A percentile compares a stretch with the other conserved stretches of the same genome.
Conservation (phyloP, 176 grass and related monocot genomes). For the Echinochloa phyllopogon region DNA sequence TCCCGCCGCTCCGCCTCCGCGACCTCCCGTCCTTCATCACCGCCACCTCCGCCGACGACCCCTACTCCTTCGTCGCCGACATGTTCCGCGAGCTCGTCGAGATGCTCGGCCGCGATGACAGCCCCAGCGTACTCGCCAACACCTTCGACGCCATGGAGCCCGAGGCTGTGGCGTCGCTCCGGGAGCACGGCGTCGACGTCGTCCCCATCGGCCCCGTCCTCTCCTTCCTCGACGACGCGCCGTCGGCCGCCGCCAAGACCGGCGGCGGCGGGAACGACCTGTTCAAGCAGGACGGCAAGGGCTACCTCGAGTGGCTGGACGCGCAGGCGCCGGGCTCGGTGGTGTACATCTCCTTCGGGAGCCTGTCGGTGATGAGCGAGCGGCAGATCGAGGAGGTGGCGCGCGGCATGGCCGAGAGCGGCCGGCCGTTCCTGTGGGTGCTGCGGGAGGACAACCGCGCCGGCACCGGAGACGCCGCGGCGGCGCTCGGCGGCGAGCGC, state of each 20-base stretch:
- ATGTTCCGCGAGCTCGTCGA: slow-evolving; percentile 44
- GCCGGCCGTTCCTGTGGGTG: slow-evolving; percentile 69
- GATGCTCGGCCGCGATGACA: background rate
- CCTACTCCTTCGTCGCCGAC: slow-evolving; percentile 28
- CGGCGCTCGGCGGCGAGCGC: background rate
- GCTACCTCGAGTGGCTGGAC: slow-evolving; percentile 73
- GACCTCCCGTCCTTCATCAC: slow-evolving; percentile 66
- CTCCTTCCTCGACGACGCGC: slow-evolving; percentile 37
- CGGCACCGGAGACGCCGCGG: background rate
- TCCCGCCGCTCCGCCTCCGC: slow-evolving; percentile 52
- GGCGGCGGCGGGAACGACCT: slow-evolving; percentile 43
- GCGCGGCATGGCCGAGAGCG: slow-evolving; percentile 49
- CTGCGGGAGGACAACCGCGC: slow-evolving; percentile 65
- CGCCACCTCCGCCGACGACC: slow-evolving; percentile 36
- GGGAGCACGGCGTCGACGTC: slow-evolving; percentile 43
- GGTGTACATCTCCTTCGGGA: slow-evolving; percentile 84
- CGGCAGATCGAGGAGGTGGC: slow-evolving; percentile 63
- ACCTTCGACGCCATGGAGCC: slow-evolving; percentile 69
- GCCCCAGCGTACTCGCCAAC: slow-evolving; percentile 62
- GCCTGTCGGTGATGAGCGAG: slow-evolving; percentile 57
- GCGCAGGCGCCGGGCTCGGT: slow-evolving; percentile 49
- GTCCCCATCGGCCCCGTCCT: slow-evolving; percentile 67
- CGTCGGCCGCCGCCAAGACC: background rate
- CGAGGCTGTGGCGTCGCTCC: slow-evolving; percentile 39
- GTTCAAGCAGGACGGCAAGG: slow-evolving; percentile 50